A percentile compares a stretch with the other conserved stretches of the same genome.
Evolutionary conservation across 352 stramenopile species (phyloP).

Genomic region (Pythium monospermum): DNA sequence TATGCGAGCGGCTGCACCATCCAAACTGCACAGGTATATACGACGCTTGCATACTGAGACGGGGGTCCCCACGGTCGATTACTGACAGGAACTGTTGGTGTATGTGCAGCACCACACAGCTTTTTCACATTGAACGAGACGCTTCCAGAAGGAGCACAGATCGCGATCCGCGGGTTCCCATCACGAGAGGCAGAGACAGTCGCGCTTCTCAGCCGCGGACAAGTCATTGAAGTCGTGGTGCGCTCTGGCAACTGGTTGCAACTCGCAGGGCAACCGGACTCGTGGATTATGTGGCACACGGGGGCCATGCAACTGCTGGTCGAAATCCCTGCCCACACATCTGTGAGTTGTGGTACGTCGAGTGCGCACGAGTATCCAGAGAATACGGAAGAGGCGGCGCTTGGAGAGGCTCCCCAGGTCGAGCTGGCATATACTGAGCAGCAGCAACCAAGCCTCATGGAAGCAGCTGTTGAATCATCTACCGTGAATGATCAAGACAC

Average conservation of each 20-base stretch:
- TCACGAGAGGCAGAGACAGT: conserved; percentile 55
- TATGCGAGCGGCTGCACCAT: conserved; percentile 44
- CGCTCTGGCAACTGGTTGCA: conserved; percentile 51
- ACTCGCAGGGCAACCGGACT: conserved; percentile 23
- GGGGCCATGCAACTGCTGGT: conserved; percentile 42
- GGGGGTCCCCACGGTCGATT: too few species aligned
- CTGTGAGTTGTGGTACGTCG: conserved; percentile 3
- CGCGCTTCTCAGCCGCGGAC: conserved; percentile 41
- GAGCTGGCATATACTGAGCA: too few species aligned
- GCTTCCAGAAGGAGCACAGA: conserved; percentile 54
- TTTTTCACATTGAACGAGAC: conserved; percentile 56
- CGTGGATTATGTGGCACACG: conserved; percentile 72
- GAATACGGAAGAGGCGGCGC: too few species aligned
- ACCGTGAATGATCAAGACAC: too few species aligned
- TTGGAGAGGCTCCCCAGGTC: too few species aligned
- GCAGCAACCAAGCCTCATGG: too few species aligned
- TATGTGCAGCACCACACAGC: conserved; percentile 34
- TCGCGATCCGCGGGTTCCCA: conserved; percentile 58
- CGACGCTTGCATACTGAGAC: conserved; percentile 1
- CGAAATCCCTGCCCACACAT: conserved; percentile 27
- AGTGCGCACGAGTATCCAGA: too few species aligned
- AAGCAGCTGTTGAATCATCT: too few species aligned
- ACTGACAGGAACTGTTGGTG: too few species aligned
- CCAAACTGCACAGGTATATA: conserved; percentile 40
- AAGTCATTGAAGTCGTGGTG: conserved; percentile 49